Conservation (phyloP, 2,329 filamentous ascomycete species). For the Trichoderma semiorbis region DNA sequence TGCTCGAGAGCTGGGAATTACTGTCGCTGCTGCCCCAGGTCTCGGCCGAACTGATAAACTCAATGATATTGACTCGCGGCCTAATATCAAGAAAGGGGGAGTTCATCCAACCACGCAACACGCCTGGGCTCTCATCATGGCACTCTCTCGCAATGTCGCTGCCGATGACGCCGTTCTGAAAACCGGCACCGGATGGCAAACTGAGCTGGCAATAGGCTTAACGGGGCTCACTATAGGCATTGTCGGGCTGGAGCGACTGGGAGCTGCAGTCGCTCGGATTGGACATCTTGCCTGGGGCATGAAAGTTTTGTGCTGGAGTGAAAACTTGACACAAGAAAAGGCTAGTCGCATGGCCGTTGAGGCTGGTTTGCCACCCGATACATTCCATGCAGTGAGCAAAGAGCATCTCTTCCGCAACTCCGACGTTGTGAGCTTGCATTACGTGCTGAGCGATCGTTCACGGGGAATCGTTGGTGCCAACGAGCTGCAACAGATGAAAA, state of each 20-base stretch:
- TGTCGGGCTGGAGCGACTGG: not conserved
- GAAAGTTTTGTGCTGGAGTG: constrained; percentile 62
- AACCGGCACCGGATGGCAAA: not conserved
- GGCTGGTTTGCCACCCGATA: constrained; percentile 56
- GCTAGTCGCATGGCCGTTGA: constrained; percentile 55
- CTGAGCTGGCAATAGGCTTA: not conserved
- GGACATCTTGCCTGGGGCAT: constrained; percentile 40
- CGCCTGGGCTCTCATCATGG: constrained; percentile 54
- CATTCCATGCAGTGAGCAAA: constrained; percentile 57
- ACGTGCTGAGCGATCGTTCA: constrained; percentile 62
- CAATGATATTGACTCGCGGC: constrained; percentile 18
- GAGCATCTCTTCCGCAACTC: constrained; percentile 54
- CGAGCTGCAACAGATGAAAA: constrained; percentile 64
- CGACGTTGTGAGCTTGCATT: constrained; percentile 53
- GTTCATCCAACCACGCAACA: constrained; percentile 54
- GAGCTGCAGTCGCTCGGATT: not conserved
- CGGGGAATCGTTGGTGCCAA: constrained; percentile 53
- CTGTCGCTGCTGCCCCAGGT: not conserved
- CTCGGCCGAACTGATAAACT: constrained; percentile 1
- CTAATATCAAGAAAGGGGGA: constrained; percentile 31
- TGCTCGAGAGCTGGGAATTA: constrained; percentile 39
- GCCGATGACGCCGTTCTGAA: constrained; percentile 39
- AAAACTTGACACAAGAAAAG: constrained; percentile 58
- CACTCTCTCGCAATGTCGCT: constrained; percentile 55
- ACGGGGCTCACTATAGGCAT: not conserved